These are phyloP conservation scores for Nevesoporus exiguus DNA, from an alignment of 768 basidiomycete species.

Conservation along the genomic window DNA sequence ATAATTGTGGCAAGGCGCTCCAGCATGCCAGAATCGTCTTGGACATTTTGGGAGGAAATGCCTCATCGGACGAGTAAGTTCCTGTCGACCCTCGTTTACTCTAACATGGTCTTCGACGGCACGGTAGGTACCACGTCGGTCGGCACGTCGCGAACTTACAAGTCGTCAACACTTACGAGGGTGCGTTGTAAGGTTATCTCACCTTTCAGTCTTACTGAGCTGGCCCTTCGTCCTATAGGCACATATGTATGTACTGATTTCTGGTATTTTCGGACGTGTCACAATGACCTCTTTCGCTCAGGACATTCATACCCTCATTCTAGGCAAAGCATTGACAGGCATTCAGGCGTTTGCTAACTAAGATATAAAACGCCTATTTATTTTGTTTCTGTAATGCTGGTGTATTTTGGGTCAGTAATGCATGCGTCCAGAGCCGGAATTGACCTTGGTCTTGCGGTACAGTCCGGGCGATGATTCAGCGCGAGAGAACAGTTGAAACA, in stretches of 20 bases:
- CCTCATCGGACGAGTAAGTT: conserved; percentile 83
- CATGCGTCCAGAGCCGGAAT: neutral
- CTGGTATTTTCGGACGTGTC: neutral
- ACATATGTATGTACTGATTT: conserved; percentile 48
- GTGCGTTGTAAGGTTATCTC: conserved; percentile 31
- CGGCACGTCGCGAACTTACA: conserved; percentile 93
- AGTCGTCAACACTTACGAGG: conserved; percentile 96
- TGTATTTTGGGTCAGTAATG: neutral
- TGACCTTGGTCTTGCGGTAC: neutral
- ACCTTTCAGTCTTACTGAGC: too few relatives aligned
- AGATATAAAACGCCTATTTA: neutral
- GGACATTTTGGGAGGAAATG: conserved; percentile 94
- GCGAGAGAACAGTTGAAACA: neutral
- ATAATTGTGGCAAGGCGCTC: conserved; percentile 93
- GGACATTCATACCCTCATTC: conserved; percentile 89
- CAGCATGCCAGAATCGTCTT: conserved; percentile 75
- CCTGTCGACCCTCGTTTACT: neutral
- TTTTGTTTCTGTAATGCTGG: neutral
- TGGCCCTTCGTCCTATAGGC: conserved; percentile 36
- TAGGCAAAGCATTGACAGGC: conserved; percentile 91
- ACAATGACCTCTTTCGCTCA: conserved; percentile 29
- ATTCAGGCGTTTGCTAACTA: conserved; percentile 79
- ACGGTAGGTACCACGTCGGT: conserved; percentile 81
- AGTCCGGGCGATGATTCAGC: neutral
- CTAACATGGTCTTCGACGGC: neutral